phyloP scores from a whole-genome alignment of 306 rosid genomes.

The Glycine tomentella region DNA sequence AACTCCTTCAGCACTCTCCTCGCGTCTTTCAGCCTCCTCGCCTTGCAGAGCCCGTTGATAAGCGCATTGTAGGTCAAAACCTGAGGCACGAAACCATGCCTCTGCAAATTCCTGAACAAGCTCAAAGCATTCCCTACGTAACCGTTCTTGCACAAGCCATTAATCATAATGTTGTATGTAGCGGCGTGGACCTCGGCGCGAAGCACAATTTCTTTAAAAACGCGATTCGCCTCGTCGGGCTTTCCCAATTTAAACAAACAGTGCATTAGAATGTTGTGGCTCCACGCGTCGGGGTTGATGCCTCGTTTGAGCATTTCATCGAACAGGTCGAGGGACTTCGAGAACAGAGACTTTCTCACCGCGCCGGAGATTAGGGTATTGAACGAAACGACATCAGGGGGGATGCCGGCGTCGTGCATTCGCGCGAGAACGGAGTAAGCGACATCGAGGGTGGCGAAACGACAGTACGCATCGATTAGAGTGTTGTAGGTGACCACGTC shows the following conservation, averaged over 20 bases:
- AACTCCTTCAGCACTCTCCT: constrained; percentile 62
- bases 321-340: constrained; percentile 61
- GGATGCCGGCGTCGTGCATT: constrained; percentile 78
- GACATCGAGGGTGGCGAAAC: constrained; percentile 58
- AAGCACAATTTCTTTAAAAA: constrained; percentile 61
- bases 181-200: constrained; percentile 45
- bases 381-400: constrained; percentile 72
- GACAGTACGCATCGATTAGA: constrained; percentile 71
- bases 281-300: constrained; percentile 73
- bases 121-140: constrained; percentile 61
- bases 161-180: constrained; percentile 72
- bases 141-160: constrained; percentile 74
- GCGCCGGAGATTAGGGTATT: constrained; percentile 75
- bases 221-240: constrained; percentile 69
- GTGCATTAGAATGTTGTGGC: constrained; percentile 74
- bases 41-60: constrained; percentile 79
- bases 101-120: constrained; percentile 69
- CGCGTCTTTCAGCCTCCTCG: constrained; percentile 54
- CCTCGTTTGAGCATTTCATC: constrained; percentile 71
- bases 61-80: constrained; percentile 72
- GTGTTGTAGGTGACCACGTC: constrained; percentile 76
- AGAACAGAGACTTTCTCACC: constrained; percentile 48
- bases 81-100: constrained; percentile 66
- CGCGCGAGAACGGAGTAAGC: constrained; percentile 64
- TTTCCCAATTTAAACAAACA: constrained; percentile 77